Conservation (phyloP, 106 monocot genomes). For the Acanthochlamys bracteata region DNA sequence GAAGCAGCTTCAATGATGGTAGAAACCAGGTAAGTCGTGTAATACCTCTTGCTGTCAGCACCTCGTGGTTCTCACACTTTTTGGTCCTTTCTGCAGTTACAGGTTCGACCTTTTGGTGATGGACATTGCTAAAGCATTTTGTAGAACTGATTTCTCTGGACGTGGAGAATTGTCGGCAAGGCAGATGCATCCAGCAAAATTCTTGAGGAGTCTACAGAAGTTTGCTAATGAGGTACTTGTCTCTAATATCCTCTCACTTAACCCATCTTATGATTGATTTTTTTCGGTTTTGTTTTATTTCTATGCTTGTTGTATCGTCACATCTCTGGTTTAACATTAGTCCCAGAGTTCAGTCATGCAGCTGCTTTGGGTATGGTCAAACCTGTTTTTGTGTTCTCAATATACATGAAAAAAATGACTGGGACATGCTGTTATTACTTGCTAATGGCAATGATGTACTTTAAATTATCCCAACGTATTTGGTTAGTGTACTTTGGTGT, state of each 20-base stretch:
- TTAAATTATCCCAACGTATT: too few species aligned
- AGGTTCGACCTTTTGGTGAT: slow-evolving; percentile 82
- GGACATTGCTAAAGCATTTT: slow-evolving; percentile 69
- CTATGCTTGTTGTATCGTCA: neutral
- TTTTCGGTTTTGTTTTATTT: neutral
- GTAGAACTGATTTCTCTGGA: slow-evolving; percentile 73
- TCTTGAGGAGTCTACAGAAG: slow-evolving; percentile 70
- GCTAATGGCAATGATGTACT: neutral
- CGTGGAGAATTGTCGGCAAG: slow-evolving; percentile 73
- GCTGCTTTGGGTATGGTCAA: too few species aligned
- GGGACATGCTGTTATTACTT: too few species aligned
- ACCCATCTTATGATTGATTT: neutral
- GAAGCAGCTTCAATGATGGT: slow-evolving; percentile 99
- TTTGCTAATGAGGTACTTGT: slow-evolving; percentile 50
- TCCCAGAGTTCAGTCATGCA: too few species aligned
- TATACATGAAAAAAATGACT: neutral
- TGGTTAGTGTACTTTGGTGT: slow-evolving; percentile 67
- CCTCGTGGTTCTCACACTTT: neutral
- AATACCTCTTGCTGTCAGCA: neutral
- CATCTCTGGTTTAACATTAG: too few species aligned
- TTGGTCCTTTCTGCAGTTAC: neutral
- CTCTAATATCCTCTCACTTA: neutral
- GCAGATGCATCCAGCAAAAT: slow-evolving; percentile 76
- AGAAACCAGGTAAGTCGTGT: slow-evolving; percentile 54
- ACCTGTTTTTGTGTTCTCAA: neutral